Evolutionary conservation across 176 grass and related monocot species (phyloP).

Genomic region (Eragrostis nindensis): DNA sequence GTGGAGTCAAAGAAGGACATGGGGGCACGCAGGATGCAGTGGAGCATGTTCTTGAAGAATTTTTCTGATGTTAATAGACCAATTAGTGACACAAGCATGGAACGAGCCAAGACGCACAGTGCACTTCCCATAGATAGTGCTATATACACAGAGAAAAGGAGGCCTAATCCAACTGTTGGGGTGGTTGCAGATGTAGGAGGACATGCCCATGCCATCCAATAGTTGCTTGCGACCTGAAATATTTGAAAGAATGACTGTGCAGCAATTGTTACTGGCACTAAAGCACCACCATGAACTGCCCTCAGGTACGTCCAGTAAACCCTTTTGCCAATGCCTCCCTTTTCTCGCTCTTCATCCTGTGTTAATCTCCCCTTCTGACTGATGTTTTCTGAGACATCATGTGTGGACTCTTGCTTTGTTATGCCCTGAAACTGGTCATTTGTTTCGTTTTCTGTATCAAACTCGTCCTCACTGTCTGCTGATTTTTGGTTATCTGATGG

Average conservation of each 20-base stretch:
- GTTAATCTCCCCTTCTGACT: slow-evolving; percentile 78
- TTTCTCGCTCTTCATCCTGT: slow-evolving; percentile 96
- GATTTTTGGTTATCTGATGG: slow-evolving; percentile 34
- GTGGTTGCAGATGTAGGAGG: slow-evolving; percentile 60
- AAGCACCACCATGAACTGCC: slow-evolving; percentile 69
- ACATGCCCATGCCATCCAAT: slow-evolving; percentile 95
- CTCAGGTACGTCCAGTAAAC: slow-evolving; percentile 90
- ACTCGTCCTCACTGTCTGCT: slow-evolving; percentile 49
- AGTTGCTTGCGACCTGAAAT: slow-evolving; percentile 93
- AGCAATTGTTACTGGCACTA: slow-evolving; percentile 69
- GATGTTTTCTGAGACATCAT: slow-evolving; percentile 66
- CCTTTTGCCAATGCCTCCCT: slow-evolving; percentile 79
- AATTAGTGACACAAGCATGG: slow-evolving; percentile 56
- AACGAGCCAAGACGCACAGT: slow-evolving; percentile 64
- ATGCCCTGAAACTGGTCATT: slow-evolving; percentile 65
- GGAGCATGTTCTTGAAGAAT: slow-evolving; percentile 89
- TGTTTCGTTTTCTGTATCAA: slow-evolving; percentile 49
- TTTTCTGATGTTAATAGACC: slow-evolving; percentile 76
- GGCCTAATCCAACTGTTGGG: slow-evolving; percentile 55
- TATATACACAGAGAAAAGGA: slow-evolving; percentile 78
- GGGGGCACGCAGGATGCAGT: slow-evolving; percentile 74
- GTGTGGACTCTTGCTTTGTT: slow-evolving; percentile 80
- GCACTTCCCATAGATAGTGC: slow-evolving; percentile 69
- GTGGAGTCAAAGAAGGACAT: slow-evolving; percentile 99
- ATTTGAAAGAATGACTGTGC: slow-evolving; percentile 80